Conservation (phyloP, 495 filamentous ascomycete genomes). For the Chaetomium cochliodes region DNA sequence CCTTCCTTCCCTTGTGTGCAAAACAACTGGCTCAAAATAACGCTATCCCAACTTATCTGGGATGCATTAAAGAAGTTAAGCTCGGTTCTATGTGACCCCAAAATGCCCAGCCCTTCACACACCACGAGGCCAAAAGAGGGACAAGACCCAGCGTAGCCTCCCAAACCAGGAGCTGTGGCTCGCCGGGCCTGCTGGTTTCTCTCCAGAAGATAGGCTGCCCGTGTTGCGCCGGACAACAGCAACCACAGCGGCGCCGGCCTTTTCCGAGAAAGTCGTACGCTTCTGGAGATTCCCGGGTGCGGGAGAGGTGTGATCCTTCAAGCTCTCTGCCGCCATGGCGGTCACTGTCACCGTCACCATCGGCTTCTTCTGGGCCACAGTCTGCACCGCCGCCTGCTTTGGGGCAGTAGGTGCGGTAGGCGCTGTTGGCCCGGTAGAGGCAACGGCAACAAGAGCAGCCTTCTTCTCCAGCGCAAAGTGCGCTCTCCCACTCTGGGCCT, state of each 20-base stretch:
- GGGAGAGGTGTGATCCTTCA: not conserved
- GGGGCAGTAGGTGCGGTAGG: not conserved
- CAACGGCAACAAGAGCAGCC: not conserved
- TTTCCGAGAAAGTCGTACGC: slow-evolving; percentile 10
- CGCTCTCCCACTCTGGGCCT: not conserved
- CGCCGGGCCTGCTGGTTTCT: not conserved
- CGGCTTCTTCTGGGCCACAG: not conserved
- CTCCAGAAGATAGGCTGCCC: not conserved
- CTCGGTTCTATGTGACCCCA: not conserved
- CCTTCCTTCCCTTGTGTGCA: not conserved
- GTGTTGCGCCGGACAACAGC: slow-evolving; percentile 13
- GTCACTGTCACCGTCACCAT: not conserved
- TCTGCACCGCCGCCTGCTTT: not conserved
- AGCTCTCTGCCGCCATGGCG: not conserved
- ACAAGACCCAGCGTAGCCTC: slow-evolving; percentile 11
- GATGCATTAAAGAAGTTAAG: not conserved
- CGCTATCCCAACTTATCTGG: not conserved
- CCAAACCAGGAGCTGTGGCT: slow-evolving; percentile 4
- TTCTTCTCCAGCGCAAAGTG: slow-evolving; percentile 18
- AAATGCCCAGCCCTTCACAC: not conserved
- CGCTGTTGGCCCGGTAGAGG: too few species aligned
- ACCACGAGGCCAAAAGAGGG: slow-evolving; percentile 5
- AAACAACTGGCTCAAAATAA: slow-evolving; percentile 11
- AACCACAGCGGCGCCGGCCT: slow-evolving; percentile 6
- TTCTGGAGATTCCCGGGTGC: not conserved